Conservation (phyloP, 306 rosid genomes). For the Rosa persica region DNA sequence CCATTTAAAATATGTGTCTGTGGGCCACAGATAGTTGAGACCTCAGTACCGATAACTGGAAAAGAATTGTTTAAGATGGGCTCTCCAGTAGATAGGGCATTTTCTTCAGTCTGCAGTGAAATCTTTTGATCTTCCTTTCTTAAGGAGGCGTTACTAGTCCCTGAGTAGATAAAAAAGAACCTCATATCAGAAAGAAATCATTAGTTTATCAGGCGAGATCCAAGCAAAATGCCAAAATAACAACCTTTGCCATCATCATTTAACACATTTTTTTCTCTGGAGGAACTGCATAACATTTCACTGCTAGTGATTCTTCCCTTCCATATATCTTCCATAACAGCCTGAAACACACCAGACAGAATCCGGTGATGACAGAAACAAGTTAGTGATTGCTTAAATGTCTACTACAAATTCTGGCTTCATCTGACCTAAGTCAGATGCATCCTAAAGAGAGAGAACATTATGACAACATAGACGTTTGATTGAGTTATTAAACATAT, state of each 20-base stretch:
- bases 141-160: constrained; percentile 22
- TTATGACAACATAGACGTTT: background rate
- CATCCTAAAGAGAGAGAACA: background rate
- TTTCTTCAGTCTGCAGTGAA: constrained; percentile 27
- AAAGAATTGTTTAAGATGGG: constrained; percentile 29
- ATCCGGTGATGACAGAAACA: constrained; percentile 8
- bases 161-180: constrained; percentile 23
- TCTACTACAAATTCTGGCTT: background rate
- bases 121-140: constrained; percentile 36
- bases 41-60: constrained; percentile 25
- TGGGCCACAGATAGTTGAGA: constrained; percentile 28
- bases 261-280: constrained; percentile 38
- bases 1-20: constrained; percentile 37
- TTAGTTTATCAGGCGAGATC: background rate
- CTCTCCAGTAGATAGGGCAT: constrained; percentile 19
- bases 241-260: constrained; percentile 43
- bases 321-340: constrained; percentile 53
- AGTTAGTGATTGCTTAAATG: constrained; percentile 7
- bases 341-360: constrained; percentile 43
- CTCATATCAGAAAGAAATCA: constrained; percentile 11
- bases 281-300: constrained; percentile 38
- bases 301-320: constrained; percentile 54
- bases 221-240: constrained; percentile 17
- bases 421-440: background rate
- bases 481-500: background rate